Conservation (phyloP, 139 green algal species). For the Zygnema circumcarinatum region DNA sequence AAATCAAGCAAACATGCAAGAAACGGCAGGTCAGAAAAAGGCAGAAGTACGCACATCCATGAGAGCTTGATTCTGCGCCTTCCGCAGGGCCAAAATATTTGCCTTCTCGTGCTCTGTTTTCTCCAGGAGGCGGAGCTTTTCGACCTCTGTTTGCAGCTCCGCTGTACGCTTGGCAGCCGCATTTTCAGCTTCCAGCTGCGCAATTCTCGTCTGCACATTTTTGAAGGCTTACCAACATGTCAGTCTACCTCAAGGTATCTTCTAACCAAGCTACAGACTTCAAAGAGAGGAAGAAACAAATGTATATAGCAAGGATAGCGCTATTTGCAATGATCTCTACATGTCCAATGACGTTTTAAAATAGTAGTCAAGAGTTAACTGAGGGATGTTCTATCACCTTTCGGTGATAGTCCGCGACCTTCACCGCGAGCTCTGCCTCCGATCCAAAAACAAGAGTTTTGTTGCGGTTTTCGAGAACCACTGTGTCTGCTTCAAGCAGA, state of each 20-base stretch:
- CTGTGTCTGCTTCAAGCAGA: not conserved
- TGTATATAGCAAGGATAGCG: too few species aligned
- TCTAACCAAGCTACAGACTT: too few species aligned
- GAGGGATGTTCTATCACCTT: not conserved
- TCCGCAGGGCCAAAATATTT: not conserved
- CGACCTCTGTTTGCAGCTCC: constrained; percentile 33
- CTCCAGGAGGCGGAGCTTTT: constrained; percentile 8
- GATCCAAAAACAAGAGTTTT: not conserved
- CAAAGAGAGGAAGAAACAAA: too few species aligned
- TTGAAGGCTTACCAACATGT: too few species aligned
- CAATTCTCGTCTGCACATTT: constrained; percentile 21
- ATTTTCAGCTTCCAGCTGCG: constrained; percentile 12
- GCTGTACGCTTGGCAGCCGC: not conserved
- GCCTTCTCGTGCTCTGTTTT: constrained; percentile 22
- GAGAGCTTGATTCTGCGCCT: not conserved
- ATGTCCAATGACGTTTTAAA: too few species aligned
- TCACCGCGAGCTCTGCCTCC: not conserved
- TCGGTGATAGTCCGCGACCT: not conserved
- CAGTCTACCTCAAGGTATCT: too few species aligned
- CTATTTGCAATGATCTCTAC: too few species aligned
- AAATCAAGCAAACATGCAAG: too few species aligned
- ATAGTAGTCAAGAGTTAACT: too few species aligned
- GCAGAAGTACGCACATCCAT: constrained; percentile 10
- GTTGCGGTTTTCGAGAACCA: not conserved
- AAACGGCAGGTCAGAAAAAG: too few species aligned